Evolutionary conservation across 495 filamentous ascomycete genomes (phyloP), one percentile per base, ranked within the genome.

Genomic region (Pseudotulostoma volvatum): DNA sequence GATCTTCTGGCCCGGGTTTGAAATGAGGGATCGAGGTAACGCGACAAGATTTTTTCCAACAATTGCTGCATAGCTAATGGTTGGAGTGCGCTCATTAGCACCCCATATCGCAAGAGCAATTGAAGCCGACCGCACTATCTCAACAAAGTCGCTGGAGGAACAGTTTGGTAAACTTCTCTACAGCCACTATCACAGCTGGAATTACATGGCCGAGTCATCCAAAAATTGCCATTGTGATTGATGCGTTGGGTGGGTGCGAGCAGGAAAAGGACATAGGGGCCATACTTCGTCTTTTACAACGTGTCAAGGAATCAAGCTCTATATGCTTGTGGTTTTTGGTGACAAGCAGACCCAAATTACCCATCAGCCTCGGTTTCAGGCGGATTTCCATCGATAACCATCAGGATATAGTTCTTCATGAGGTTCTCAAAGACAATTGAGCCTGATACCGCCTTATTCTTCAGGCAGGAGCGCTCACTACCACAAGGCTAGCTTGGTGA

Each of bases 171-270:
- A 65, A 47, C 59, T 76, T 9, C 47, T 44, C 41, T 67, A 36
- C 21, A 60, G 19, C 64, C 63, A 9, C 44, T 71, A 0, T 34
- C 31, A 16, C 14, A 33, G 7, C 19, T 49, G 3, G n/a, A 37
- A 3, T 19, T 20, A 33, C 3, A 9, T n/a, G 19, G 31, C 18
- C 7, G 18, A 3, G 34, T 46, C 42, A 30, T 20, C 39, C 28
- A 44, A 43, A 17, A 9, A 14, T 55, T 9, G 39, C 63, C 11
- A 51, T 71, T 9, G 56, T 72, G 11, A 50, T 74, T 19, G 68
- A 74, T 43, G 69, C 69, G 37, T 53, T 74, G 13, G 70, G 71
- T 37, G 66, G 71, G 42, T 73, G 64, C 40, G 61, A 62, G 1
- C 17, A 44, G 5, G 58, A 67, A 9, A 25, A 56, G 13, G 58